These are phyloP conservation scores for Oenanthe javanica DNA, from an alignment of 140 eudicot species.

Conservation along the genomic window DNA sequence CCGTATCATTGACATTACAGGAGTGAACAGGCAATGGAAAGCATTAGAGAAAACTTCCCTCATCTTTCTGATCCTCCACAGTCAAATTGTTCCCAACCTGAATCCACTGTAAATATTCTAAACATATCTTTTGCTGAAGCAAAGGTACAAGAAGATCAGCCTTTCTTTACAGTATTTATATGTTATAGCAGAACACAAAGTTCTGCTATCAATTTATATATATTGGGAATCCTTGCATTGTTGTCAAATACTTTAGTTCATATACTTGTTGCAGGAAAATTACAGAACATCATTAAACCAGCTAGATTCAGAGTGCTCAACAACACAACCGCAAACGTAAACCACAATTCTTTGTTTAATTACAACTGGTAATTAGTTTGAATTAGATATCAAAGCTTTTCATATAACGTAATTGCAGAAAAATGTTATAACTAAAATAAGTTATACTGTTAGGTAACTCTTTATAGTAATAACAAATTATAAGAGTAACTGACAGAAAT, in stretches of 20 bases:
- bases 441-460: neutral
- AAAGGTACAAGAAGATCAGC: constrained; percentile 28
- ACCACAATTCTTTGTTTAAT: neutral
- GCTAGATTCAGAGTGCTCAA: constrained; percentile 46
- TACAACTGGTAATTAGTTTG: neutral
- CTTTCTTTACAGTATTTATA: neutral
- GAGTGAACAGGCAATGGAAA: constrained; percentile 20
- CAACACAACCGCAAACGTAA: constrained; percentile 30
- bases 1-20: constrained; percentile 22
- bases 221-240: neutral
- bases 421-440: no score
- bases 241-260: neutral
- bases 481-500: neutral
- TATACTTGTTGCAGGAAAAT: constrained; percentile 22
- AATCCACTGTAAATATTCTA: constrained; percentile 20
- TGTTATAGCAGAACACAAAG: neutral
- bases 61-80: constrained; percentile 22
- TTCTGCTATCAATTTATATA: neutral
- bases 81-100: constrained; percentile 29
- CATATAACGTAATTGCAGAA: no score
- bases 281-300: constrained; percentile 22
- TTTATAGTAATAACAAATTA: neutral
- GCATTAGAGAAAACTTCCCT: constrained; percentile 27
- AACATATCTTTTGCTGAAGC: constrained; percentile 17
- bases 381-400: neutral